Conservation (phyloP, 768 basidiomycete species). For the Calvatia gigantea region DNA sequence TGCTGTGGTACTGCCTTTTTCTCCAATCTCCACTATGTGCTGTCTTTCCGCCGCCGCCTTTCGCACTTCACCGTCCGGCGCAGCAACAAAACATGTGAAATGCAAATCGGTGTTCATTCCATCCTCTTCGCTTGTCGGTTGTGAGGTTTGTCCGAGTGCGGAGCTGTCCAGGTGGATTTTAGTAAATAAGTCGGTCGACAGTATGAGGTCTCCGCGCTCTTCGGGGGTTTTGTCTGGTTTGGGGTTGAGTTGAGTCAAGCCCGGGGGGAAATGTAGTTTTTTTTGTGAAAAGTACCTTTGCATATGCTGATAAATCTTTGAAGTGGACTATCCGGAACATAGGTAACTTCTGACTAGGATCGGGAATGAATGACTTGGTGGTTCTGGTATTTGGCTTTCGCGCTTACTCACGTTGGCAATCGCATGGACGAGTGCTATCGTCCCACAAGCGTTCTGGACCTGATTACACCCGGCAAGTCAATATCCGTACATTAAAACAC, state of each 20-base stretch:
- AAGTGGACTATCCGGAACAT: constrained; percentile 56
- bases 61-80: constrained; percentile 42
- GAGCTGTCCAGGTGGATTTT: constrained; percentile 75
- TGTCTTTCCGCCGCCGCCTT: constrained; percentile 15
- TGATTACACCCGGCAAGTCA: constrained; percentile 22
- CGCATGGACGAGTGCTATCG: constrained; percentile 82
- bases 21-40: background rate
- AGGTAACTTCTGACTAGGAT: constrained; percentile 51
- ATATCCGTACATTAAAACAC: background rate
- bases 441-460: constrained; percentile 86
- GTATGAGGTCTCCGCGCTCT: constrained; percentile 73
- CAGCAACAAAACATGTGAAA: constrained; percentile 84
- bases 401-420: constrained; percentile 74
- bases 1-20: constrained; percentile 16
- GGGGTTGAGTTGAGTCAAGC: background rate
- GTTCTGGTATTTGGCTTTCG: background rate
- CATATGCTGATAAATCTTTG: constrained; percentile 64
- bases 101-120: constrained; percentile 75
- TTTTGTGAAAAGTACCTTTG: constrained; percentile 45
- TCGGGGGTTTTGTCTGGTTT: constrained; percentile 58
- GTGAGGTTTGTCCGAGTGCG: constrained; percentile 62
- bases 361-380: background rate
- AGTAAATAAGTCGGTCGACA: constrained; percentile 72
- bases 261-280: background rate
- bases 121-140: constrained; percentile 24